Conservation (phyloP, 768 basidiomycete genomes). For the Tylopilus subfusipes region DNA sequence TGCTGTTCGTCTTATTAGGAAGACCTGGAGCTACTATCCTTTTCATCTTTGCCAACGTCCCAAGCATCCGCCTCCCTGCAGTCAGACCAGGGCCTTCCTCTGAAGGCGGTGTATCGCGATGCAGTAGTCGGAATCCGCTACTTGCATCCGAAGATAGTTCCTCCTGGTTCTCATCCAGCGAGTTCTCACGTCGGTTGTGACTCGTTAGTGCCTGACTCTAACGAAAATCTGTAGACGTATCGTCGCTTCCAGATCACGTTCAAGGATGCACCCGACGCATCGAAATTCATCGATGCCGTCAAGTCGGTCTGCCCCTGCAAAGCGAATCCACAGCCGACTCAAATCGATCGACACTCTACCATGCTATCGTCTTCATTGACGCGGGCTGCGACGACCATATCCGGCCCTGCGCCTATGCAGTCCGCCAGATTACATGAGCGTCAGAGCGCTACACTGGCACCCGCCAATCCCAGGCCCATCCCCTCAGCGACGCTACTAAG, state of each 20-base stretch:
- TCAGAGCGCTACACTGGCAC: neutral
- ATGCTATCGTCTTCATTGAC: slow-evolving; percentile 13
- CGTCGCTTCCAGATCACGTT: slow-evolving; percentile 79
- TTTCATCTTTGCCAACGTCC: slow-evolving; percentile 46
- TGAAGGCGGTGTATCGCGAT: slow-evolving; percentile 79
- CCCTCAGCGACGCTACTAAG: neutral
- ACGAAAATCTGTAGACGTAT: slow-evolving; percentile 51
- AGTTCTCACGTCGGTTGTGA: slow-evolving; percentile 6
- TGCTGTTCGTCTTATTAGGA: slow-evolving; percentile 45
- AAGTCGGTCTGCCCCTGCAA: slow-evolving; percentile 74
- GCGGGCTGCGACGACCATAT: slow-evolving; percentile 14
- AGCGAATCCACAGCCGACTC: slow-evolving; percentile 41
- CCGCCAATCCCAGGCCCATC: neutral
- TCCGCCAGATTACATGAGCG: neutral
- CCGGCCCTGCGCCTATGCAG: neutral
- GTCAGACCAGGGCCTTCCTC: slow-evolving; percentile 55
- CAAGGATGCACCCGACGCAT: slow-evolving; percentile 42
- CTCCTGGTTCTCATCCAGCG: slow-evolving; percentile 32
- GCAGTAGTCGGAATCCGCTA: slow-evolving; percentile 74
- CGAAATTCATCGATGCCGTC: slow-evolving; percentile 60
- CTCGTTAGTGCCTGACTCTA: slow-evolving; percentile 3
- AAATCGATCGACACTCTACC: slow-evolving; percentile 16
- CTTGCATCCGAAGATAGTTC: slow-evolving; percentile 44
- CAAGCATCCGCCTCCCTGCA: slow-evolving; percentile 26
- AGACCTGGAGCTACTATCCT: slow-evolving; percentile 69